Conservation (phyloP, 345 rosid genomes). For the Firmiana major region DNA sequence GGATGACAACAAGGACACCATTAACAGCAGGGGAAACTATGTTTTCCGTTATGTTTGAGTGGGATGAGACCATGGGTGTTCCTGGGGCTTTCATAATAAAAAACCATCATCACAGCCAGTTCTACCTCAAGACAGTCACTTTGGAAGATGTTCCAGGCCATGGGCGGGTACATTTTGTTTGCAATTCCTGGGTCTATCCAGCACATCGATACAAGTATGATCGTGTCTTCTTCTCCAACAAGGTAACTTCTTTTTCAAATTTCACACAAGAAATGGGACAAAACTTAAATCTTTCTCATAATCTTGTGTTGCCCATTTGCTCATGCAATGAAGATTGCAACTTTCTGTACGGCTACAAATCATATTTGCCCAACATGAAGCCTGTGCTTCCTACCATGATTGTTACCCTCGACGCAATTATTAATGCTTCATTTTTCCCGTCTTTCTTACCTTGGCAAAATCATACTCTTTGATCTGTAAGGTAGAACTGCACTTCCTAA, state of each 20-base stretch:
- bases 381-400: background rate
- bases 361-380: background rate
- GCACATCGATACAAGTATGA: conserved; percentile 51
- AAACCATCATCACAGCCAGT: conserved; percentile 62
- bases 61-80: conserved; percentile 53
- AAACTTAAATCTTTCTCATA: background rate
- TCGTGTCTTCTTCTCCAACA: conserved; percentile 84
- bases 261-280: background rate
- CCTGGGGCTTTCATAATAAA: conserved; percentile 70
- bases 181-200: conserved; percentile 97
- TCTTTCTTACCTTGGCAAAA: background rate
- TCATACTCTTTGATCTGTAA: background rate
- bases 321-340: background rate
- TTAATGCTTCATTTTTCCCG: background rate
- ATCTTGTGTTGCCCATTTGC: background rate
- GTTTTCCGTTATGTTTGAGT: conserved; percentile 49
- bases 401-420: background rate
- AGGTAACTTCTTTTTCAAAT: conserved; percentile 42
- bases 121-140: conserved; percentile 61
- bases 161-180: conserved; percentile 60
- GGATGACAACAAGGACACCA: conserved; percentile 30
- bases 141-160: conserved; percentile 50
- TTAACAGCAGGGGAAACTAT: conserved; percentile 45
- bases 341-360: background rate
- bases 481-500: conserved; percentile 9